Percentiles rank a stretch among this genome's conserved stretches.
Conservation (phyloP, 1,284 basidiomycete species). For the Ceratobasidium sp. region DNA sequence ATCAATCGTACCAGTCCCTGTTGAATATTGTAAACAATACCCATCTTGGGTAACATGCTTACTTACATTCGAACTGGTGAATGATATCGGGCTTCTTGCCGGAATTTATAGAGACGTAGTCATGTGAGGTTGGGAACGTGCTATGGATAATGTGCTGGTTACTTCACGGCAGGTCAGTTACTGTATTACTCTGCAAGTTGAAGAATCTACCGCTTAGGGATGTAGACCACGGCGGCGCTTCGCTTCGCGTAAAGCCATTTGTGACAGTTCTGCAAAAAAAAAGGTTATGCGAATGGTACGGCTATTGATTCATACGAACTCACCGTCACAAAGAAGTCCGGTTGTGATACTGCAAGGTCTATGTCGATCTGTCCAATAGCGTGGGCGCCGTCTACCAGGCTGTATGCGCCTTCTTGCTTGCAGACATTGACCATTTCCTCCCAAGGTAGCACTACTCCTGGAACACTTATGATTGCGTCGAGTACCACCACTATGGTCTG, state of each 20-base stretch:
- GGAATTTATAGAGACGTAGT: slow-evolving; percentile 58
- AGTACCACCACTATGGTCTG: slow-evolving; percentile 73
- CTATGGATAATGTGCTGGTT: slow-evolving; percentile 82
- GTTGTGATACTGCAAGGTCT: slow-evolving; percentile 63
- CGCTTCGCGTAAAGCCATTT: slow-evolving; percentile 85
- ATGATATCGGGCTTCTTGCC: slow-evolving; percentile 56
- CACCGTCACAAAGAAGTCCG: slow-evolving; percentile 84
- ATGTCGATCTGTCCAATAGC: slow-evolving; percentile 68
- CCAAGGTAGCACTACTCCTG: slow-evolving; percentile 82
- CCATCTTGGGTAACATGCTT: slow-evolving; percentile 40
- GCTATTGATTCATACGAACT: slow-evolving; percentile 44
- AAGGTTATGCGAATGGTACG: too few species aligned
- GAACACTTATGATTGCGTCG: slow-evolving; percentile 74
- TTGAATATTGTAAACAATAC: slow-evolving; percentile 1
- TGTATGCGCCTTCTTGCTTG: slow-evolving; percentile 70
- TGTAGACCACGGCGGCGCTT: slow-evolving; percentile 76
- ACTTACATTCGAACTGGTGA: slow-evolving; percentile 66
- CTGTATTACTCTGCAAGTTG: neutral
- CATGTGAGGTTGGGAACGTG: slow-evolving; percentile 74
- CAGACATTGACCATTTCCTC: slow-evolving; percentile 74
- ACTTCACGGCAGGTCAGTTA: slow-evolving; percentile 50
- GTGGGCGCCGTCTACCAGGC: slow-evolving; percentile 85
- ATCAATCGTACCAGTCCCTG: slow-evolving; percentile 78
- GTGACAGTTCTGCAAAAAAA: slow-evolving; percentile 68
- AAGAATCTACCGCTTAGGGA: slow-evolving; percentile 67